A percentile compares a stretch with the other conserved stretches of the same genome.
Evolutionary conservation across 306 rosid genomes (phyloP).

Genomic region (Rosa persica): DNA sequence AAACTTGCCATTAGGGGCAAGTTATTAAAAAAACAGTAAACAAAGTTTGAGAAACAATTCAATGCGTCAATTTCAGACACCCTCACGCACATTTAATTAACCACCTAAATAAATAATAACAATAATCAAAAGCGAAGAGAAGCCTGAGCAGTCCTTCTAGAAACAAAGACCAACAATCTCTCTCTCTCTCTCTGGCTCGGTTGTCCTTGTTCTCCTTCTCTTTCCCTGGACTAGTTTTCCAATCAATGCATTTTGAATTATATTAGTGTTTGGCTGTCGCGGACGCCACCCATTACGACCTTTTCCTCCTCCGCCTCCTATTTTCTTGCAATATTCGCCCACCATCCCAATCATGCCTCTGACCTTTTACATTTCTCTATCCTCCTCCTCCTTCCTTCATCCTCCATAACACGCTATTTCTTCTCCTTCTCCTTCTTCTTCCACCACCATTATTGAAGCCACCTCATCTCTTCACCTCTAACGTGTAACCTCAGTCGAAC

Average conservation of each 20-base stretch:
- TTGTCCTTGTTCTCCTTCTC: not conserved
- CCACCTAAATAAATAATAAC: not conserved
- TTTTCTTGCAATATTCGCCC: slow-evolving; percentile 46
- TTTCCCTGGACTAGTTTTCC: not conserved
- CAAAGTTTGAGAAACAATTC: too few relatives aligned
- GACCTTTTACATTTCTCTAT: slow-evolving; percentile 34
- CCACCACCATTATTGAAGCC: too few relatives aligned
- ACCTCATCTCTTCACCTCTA: too few relatives aligned
- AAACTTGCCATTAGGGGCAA: too few relatives aligned
- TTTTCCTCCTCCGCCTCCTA: slow-evolving; percentile 14
- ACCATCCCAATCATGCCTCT: slow-evolving; percentile 42
- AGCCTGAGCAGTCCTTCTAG: slow-evolving; percentile 6
- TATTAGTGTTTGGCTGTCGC: slow-evolving; percentile 27
- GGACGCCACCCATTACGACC: slow-evolving; percentile 57
- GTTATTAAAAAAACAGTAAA: too few relatives aligned
- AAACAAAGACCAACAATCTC: not conserved
- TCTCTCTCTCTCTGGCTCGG: not conserved
- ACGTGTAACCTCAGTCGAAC: too few relatives aligned
- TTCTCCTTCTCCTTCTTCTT: not conserved
- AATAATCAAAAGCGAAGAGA: not conserved
- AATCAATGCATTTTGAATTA: not conserved
- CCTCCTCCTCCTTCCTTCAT: not conserved
- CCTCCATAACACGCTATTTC: slow-evolving; percentile 32
- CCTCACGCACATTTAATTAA: not conserved
- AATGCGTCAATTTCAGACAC: too few relatives aligned